These are phyloP conservation scores for Emmonsiellopsis sp. DNA, from an alignment of 2,329 filamentous ascomycete species.

Conservation along the genomic window DNA sequence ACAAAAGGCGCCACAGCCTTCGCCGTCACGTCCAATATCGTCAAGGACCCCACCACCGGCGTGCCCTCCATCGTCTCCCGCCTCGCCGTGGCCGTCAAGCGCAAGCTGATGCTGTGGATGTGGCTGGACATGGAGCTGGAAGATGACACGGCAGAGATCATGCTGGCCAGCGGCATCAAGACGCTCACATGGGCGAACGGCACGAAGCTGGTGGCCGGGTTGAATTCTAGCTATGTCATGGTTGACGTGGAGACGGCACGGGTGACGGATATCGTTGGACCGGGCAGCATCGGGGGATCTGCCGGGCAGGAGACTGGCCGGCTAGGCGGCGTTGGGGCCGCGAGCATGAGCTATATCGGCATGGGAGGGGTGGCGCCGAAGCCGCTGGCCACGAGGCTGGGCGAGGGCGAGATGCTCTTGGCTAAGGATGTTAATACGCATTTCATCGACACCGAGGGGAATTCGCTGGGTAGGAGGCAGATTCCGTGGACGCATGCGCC, in stretches of 20 bases:
- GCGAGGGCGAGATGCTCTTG: slow-evolving; percentile 77
- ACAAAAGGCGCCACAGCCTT: slow-evolving; percentile 87
- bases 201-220: slow-evolving; percentile 76
- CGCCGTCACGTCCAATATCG: slow-evolving; percentile 89
- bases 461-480: slow-evolving; percentile 71
- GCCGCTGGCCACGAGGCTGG: slow-evolving; percentile 73
- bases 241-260: slow-evolving; percentile 71
- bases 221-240: slow-evolving; percentile 85
- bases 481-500: slow-evolving; percentile 88
- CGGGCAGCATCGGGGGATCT: slow-evolving; percentile 60
- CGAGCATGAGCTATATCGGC: slow-evolving; percentile 94
- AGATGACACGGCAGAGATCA: slow-evolving; percentile 64
- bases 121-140: slow-evolving; percentile 89
- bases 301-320: slow-evolving; percentile 58
- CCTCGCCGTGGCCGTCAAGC: slow-evolving; percentile 85
- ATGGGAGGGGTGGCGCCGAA: slow-evolving; percentile 86
- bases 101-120: slow-evolving; percentile 80
- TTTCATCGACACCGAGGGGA: slow-evolving; percentile 79
- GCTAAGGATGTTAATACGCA: slow-evolving; percentile 96
- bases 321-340: slow-evolving; percentile 73
- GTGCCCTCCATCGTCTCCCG: slow-evolving; percentile 90
- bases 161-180: slow-evolving; percentile 73
- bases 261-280: slow-evolving; percentile 69
- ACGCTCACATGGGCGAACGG: slow-evolving; percentile 86
- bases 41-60: slow-evolving; percentile 75